A percentile compares a stretch with the other conserved stretches of the same genome.
phyloP scores from a whole-genome alignment of 176 grass and related monocot genomes.

The Ananas comosus region DNA sequence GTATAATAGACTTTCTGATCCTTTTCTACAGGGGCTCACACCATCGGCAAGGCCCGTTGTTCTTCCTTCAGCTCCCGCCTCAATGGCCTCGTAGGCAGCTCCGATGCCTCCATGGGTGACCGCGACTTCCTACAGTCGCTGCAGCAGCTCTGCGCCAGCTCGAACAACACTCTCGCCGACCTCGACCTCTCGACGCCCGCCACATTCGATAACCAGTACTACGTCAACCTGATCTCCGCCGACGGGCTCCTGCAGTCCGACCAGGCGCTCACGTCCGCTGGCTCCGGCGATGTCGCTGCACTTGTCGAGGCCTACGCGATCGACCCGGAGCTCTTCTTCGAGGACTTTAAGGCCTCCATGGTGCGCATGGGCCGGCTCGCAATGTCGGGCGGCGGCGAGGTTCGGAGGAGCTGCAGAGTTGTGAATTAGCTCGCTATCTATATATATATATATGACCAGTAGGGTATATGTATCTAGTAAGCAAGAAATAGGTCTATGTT shows the following conservation, averaged over 20 bases:
- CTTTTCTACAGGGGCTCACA: slow-evolving; percentile 46
- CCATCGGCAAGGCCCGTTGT: slow-evolving; percentile 82
- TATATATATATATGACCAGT: too few species aligned
- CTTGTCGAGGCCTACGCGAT: slow-evolving; percentile 47
- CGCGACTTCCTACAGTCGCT: slow-evolving; percentile 58
- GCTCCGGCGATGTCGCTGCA: slow-evolving; percentile 22
- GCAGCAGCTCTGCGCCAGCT: slow-evolving; percentile 64
- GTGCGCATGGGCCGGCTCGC: background rate
- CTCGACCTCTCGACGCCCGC: slow-evolving; percentile 68
- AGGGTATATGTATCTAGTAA: too few species aligned
- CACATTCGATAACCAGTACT: slow-evolving; percentile 95
- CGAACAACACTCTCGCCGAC: slow-evolving; percentile 57
- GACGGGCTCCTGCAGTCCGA: slow-evolving; percentile 81
- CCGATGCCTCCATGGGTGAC: background rate
- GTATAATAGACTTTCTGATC: background rate
- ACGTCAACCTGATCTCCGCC: slow-evolving; percentile 76
- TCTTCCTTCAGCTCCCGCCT: slow-evolving; percentile 65
- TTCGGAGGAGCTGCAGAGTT: background rate
- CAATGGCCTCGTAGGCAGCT: background rate
- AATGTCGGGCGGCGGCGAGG: background rate
- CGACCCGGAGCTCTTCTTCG: background rate
- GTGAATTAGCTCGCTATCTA: background rate
- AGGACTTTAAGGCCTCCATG: background rate
- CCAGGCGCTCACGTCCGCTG: slow-evolving; percentile 32
- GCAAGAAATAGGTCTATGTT: too few species aligned